Evolutionary conservation across 2,329 filamentous ascomycete genomes (phyloP), one percentile per base, ranked within the genome.

Genomic region (Dichotomopilus funicola): DNA sequence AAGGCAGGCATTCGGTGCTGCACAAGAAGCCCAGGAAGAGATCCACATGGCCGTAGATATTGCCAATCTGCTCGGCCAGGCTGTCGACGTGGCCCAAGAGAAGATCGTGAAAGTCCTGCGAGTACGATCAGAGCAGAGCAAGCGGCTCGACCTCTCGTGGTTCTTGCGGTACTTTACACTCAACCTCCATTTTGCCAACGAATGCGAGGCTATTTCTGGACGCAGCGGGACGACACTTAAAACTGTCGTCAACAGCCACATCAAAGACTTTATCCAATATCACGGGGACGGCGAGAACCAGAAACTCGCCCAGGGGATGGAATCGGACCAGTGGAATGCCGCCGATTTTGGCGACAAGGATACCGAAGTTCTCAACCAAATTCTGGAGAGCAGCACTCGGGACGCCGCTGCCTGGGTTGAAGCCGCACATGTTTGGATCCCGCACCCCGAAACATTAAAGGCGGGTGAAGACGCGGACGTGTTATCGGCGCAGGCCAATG

Each of bases 91-190:
- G 44, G 87, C 88, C 0, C 88, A 92, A 61, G 88, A 89, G 43
- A 86, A 85, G 70, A 83, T 88, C 46, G 78, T 86, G 43, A 89
- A 89, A 65, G 78, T 94, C 1, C 75, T 94, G 33, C 87, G 86
- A 53, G 89, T 94, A 1, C 81, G 89, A 35, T 81, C 86, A 2
- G 88, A 91, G 60, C 86, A 91, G 66, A 87, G 83, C 46, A 79
- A 82, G 2, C 80, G 81, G 34, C 73, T 92, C 8, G 80, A 86
- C 1, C 76, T 89, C 1, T 74, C 82, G 47, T 78, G 82, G 62
- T 95, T 95, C 69, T 72, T 94, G 44, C 82, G 89, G 40, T 94
- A 94, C 69, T 91, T 92, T 64, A 89, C 82, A 1, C 77, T 95
- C 37, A 94, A 92, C 64, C 76, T 90, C 6, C 81, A 90, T 54